These are phyloP conservation scores for Dittrichia graveolens DNA, from an alignment of 129 eudicot genomes.

Conservation along the genomic window DNA sequence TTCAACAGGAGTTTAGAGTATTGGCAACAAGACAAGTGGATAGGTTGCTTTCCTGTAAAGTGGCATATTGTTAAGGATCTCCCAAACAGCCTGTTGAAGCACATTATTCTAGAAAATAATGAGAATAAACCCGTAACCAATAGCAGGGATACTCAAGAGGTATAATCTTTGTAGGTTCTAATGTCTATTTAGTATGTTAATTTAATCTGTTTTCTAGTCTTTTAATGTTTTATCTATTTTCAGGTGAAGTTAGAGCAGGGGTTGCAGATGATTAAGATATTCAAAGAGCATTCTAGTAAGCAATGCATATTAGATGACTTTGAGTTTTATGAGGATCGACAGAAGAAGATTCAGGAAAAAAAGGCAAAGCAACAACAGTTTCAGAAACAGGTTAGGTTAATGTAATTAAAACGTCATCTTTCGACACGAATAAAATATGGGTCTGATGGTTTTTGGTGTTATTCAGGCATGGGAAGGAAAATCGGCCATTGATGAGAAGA, in stretches of 20 bases:
- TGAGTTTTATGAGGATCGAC: constrained; percentile 81
- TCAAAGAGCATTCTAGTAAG: constrained; percentile 66
- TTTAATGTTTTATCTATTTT: constrained; percentile 4
- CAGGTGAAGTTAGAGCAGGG: constrained; percentile 83
- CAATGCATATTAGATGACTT: constrained; percentile 81
- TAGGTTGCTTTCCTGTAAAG: constrained; percentile 89
- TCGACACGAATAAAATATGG: not conserved
- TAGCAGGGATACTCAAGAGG: constrained; percentile 96
- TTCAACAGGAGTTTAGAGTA: constrained; percentile 73
- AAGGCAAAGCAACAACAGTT: constrained; percentile 70
- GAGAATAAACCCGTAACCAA: constrained; percentile 86
- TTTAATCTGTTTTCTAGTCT: not conserved
- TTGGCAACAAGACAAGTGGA: constrained; percentile 95
- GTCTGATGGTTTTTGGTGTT: not conserved
- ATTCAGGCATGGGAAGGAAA: constrained; percentile 60
- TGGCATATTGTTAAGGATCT: constrained; percentile 94
- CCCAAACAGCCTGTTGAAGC: constrained; percentile 74
- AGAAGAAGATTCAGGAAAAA: constrained; percentile 74
- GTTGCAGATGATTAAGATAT: constrained; percentile 62
- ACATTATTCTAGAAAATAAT: constrained; percentile 73
- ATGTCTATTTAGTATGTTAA: not conserved
- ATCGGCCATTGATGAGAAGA: constrained; percentile 36
- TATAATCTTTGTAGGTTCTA: not conserved
- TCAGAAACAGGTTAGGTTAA: constrained; percentile 52
- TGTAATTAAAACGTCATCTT: not conserved